Conservation (phyloP, 2,329 filamentous ascomycete genomes). For the Fusarium papillatum region DNA sequence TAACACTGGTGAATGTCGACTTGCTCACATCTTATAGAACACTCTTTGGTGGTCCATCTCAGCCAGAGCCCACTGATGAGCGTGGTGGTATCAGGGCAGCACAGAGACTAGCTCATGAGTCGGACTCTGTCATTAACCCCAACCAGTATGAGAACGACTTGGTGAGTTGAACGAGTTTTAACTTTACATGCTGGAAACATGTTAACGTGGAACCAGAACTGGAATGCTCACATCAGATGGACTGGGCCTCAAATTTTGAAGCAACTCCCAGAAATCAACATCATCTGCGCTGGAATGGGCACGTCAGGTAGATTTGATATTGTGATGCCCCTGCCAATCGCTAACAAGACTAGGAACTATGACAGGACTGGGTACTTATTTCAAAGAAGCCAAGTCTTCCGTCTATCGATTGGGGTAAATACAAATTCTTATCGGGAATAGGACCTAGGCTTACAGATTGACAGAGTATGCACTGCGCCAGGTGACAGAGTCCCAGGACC, state of each 20-base stretch:
- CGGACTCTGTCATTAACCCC: conserved; percentile 61
- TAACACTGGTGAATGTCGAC: too few species aligned
- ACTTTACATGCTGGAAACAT: not conserved
- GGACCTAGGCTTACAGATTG: not conserved
- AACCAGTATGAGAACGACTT: conserved; percentile 69
- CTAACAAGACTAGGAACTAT: conserved; percentile 51
- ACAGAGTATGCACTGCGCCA: conserved; percentile 67
- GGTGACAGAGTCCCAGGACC: conserved; percentile 72
- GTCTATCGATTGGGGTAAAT: conserved; percentile 50
- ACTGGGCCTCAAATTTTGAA: conserved; percentile 70
- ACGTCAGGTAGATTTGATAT: conserved; percentile 60
- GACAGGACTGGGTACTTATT: conserved; percentile 63
- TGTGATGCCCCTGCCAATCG: conserved; percentile 28
- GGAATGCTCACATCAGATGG: conserved; percentile 68
- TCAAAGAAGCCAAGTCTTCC: conserved; percentile 63
- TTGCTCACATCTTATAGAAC: conserved; percentile 49
- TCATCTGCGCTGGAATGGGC: conserved; percentile 70
- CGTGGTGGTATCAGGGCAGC: conserved; percentile 67
- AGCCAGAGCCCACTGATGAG: conserved; percentile 66
- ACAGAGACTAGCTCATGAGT: conserved; percentile 55
- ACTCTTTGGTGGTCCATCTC: conserved; percentile 70
- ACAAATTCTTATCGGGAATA: accelerated
- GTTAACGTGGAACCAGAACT: conserved; percentile 54
- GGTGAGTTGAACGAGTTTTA: conserved; percentile 23
- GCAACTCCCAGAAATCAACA: conserved; percentile 68